Conservation (phyloP, 2,329 filamentous ascomycete genomes). For the Phaeophleospora eucalypticola region DNA sequence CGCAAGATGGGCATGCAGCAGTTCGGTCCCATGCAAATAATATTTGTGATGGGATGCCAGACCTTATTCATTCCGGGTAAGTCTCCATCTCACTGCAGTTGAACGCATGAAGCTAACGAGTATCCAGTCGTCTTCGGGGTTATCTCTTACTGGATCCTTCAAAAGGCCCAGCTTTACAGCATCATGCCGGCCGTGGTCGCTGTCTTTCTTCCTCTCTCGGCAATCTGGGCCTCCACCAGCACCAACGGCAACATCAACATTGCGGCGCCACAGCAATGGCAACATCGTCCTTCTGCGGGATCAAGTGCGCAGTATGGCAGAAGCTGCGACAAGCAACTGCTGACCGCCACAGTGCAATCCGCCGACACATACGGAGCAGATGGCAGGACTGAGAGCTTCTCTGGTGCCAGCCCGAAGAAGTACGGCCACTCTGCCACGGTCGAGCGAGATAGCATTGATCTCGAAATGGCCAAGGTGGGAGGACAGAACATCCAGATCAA, state of each 20-base stretch:
- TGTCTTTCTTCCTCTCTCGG: slow-evolving; percentile 62
- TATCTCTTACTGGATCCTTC: slow-evolving; percentile 48
- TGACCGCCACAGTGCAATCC: slow-evolving; percentile 12
- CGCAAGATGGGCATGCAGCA: slow-evolving; percentile 54
- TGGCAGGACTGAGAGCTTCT: slow-evolving; percentile 10
- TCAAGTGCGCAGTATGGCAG: slow-evolving; percentile 11
- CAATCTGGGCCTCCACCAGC: slow-evolving; percentile 57
- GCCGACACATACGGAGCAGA: slow-evolving; percentile 22
- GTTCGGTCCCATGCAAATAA: slow-evolving; percentile 62
- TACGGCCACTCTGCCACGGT: slow-evolving; percentile 8
- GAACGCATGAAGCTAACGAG: slow-evolving; percentile 11
- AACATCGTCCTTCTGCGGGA: slow-evolving; percentile 11
- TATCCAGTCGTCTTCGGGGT: slow-evolving; percentile 56
- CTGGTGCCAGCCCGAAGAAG: slow-evolving; percentile 15
- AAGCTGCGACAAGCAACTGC: slow-evolving; percentile 21
- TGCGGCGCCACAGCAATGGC: slow-evolving; percentile 21
- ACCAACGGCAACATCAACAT: slow-evolving; percentile 26
- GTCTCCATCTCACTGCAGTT: slow-evolving; percentile 18
- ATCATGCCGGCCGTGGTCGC: slow-evolving; percentile 56
- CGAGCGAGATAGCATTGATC: slow-evolving; percentile 18
- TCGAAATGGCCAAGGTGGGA: slow-evolving; percentile 22
- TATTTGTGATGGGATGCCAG: slow-evolving; percentile 65
- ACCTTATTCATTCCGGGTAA: slow-evolving; percentile 62
- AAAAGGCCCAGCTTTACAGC: slow-evolving; percentile 51
- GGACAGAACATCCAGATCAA: slow-evolving; percentile 21